These are phyloP conservation scores for Teratosphaeria gauchensis DNA, from an alignment of 2,329 filamentous ascomycete species.

Conservation along the genomic window DNA sequence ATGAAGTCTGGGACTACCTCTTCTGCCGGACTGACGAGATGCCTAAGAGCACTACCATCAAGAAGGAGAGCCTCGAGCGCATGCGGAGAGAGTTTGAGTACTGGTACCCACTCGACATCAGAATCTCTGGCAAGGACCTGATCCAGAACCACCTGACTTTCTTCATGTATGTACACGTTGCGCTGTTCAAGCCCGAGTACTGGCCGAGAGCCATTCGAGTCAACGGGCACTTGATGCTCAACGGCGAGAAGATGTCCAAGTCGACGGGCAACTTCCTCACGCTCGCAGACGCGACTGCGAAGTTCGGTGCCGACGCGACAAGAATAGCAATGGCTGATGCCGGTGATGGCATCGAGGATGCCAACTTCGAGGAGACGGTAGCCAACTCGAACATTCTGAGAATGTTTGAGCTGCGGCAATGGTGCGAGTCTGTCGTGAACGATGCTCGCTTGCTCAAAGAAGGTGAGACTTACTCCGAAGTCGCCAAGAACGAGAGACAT, in stretches of 20 bases:
- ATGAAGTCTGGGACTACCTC: conserved; percentile 94
- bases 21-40: conserved; percentile 70
- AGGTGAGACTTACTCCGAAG: conserved; percentile 33
- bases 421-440: conserved; percentile 77
- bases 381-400: conserved; percentile 86
- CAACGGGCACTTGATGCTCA: conserved; percentile 88
- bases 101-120: conserved; percentile 88
- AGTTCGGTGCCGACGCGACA: conserved; percentile 90
- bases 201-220: conserved; percentile 80
- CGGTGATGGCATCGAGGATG: conserved; percentile 87
- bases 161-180: conserved; percentile 87
- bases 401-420: conserved; percentile 73
- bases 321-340: conserved; percentile 88
- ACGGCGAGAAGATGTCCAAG: conserved; percentile 98
- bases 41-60: conserved; percentile 53
- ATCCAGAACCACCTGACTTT: conserved; percentile 94
- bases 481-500: conserved; percentile 33
- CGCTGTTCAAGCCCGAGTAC: conserved; percentile 77
- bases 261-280: conserved; percentile 97
- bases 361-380: conserved; percentile 93
- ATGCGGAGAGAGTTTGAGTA: conserved; percentile 93
- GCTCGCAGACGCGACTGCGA: conserved; percentile 70
- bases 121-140: conserved; percentile 83
- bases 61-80: conserved; percentile 60
- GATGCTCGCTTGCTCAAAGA: conserved; percentile 42